Percentiles rank a stretch among this genome's conserved stretches.
Conservation (phyloP, 495 filamentous ascomycete species). For the Daldinia decipiens region DNA sequence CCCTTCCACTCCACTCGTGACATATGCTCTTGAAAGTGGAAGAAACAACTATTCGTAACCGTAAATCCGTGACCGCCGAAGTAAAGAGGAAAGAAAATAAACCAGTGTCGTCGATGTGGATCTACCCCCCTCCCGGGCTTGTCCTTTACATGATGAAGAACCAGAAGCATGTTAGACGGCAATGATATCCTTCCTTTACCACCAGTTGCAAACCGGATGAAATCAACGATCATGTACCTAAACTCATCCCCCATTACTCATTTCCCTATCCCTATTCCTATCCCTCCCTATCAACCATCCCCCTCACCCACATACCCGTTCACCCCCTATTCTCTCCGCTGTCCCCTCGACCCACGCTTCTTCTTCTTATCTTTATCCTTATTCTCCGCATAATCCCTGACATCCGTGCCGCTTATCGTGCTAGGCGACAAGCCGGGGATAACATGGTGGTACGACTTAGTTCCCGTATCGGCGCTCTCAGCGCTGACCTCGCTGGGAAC, state of each 20-base stretch:
- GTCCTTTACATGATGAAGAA: background rate
- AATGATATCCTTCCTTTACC: background rate
- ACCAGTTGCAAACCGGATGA: background rate
- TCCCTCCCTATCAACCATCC: background rate
- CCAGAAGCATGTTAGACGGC: background rate
- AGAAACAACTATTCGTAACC: background rate
- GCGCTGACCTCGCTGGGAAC: constrained; percentile 64
- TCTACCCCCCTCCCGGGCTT: background rate
- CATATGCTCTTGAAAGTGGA: background rate
- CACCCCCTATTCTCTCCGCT: constrained; percentile 57
- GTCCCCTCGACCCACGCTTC: constrained; percentile 60
- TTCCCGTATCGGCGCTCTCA: constrained; percentile 69
- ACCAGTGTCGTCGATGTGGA: background rate
- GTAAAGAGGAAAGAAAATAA: background rate
- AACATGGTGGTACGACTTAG: constrained; percentile 81
- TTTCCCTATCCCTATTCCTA: background rate
- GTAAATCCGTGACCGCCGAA: background rate
- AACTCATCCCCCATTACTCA: background rate
- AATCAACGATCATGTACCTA: background rate
- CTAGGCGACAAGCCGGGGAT: constrained; percentile 75
- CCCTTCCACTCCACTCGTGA: background rate
- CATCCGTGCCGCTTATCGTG: constrained; percentile 55
- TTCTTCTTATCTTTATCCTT: constrained; percentile 16
- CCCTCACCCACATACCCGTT: background rate
- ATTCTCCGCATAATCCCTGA: constrained; percentile 59